Evolutionary conservation across 306 rosid species (phyloP), one percentile per base, ranked within the genome.

Genomic region (Vigna hirtella): DNA sequence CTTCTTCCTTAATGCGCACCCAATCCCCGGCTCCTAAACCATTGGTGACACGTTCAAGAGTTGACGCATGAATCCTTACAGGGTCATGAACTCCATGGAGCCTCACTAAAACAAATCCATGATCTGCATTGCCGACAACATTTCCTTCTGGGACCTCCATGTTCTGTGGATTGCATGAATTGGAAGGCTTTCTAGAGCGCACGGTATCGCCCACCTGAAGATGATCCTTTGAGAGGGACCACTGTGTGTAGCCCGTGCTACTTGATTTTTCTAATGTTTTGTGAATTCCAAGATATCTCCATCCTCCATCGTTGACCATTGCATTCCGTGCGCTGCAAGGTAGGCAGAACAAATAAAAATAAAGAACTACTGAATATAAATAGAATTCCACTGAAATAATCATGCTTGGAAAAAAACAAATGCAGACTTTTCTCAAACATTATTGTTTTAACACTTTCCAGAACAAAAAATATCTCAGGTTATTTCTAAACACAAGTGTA

Each of bases 21-120:
- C 98, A 92, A 70, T 91, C 96, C 58, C 97, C 96, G 64, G 91
- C 87, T 66, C 93, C 92, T 84, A 92, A 70, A 76, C 97, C 98
- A 49, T 81, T 81, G 43, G 93, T 91, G 76, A 92, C 88, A 4
- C 98, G 90, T 74, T 95, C 98, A 17, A 95, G 88, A 4, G 96
- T 83, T 11, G 91, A 87, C 55, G 53, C 80, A 15, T 87, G 93
- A 70, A 95, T 85, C 82, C 98, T 91, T 65, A 85, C 45, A 8
- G 97, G 98, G 81, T 95, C 98, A 20, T 95, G 98, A 82, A 95
- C 86, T 13, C 98, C 97, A 13, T 86, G 98, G 73, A 95, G 82
- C 84, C 95, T 87, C 77, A 92, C 97, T 66, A 94, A 82, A 65
- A 90, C 95, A 76, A 90, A 89, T 45, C 89, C 89, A 26, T 85